These are phyloP conservation scores for Ormosia semicastrata DNA, from an alignment of 306 rosid species.

Conservation along the genomic window DNA sequence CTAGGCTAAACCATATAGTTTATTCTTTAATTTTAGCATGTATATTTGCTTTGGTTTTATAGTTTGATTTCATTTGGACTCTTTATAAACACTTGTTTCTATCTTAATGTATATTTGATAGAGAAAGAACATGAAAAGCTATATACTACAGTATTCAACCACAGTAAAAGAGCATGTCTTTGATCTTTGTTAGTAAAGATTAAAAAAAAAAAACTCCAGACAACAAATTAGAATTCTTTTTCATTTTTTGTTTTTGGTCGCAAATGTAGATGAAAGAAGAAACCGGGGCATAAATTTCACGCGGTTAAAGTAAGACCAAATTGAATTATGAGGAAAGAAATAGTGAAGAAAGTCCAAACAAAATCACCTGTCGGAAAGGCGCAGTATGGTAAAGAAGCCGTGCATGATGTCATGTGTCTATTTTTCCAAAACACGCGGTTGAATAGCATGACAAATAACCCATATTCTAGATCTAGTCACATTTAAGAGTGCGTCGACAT, in stretches of 20 bases:
- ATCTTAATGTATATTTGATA: neutral
- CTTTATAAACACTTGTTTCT: neutral
- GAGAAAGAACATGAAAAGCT: neutral
- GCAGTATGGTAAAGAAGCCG: neutral
- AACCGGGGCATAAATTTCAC: neutral
- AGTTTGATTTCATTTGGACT: neutral
- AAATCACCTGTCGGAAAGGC: conserved; percentile 14
- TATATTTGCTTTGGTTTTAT: neutral
- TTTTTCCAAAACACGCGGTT: conserved; percentile 6
- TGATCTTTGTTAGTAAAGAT: too few species aligned
- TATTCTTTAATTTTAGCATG: neutral
- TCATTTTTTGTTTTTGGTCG: neutral
- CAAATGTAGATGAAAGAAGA: neutral
- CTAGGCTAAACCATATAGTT: neutral
- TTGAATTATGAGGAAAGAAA: neutral
- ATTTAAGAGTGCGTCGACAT: conserved; percentile 1
- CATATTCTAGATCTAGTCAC: neutral
- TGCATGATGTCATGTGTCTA: neutral
- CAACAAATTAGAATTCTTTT: neutral
- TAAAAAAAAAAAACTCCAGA: neutral
- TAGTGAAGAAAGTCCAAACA: neutral
- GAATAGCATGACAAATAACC: neutral
- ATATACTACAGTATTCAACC: neutral
- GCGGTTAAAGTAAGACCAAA: neutral
- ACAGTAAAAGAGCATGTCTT: neutral